Base-by-base conservation (phyloP, 768 basidiomycete genomes). In the Strobilomyces confusus region DNA sequence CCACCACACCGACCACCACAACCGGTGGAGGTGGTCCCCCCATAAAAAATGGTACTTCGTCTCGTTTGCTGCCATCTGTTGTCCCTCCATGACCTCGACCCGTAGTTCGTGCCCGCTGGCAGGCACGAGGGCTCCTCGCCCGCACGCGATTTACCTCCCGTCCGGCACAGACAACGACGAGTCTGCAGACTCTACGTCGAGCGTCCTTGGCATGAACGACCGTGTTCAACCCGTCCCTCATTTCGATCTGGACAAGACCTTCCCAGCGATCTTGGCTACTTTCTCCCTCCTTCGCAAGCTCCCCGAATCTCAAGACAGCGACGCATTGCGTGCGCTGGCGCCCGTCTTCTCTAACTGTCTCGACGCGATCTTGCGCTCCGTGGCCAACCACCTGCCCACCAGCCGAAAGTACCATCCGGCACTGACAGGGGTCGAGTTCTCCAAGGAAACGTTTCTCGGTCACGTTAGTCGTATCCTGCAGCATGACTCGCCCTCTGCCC, bases 231-330 rank as follows among this genome's bases (percentile, higher is more conserved):
- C 30, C 7, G 13, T 49, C 44, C 53, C 63, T 19, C 59, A 44
- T 9, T 72, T 71, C 49, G 52, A 68, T 36, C 62, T 75, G 20
- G 68, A 71, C 23, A 64, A 53, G 36, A 64, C 69, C 7, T 75
- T 73, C 52, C 72, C 74, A 1, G 70, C 73, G 1, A 71, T 77
- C 48, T 44, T 72, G 47, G 52, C 55, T 14, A 62, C 71, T 4
- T 55, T 66, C 20, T 58, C 57, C 0, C 58, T 68, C 47, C 66
- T 77, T 44, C 63, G 54, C 46, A 45, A 44, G 20, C 45, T 69
- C 9, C 51, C 62, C 13, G 58, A 59, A 15, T 55, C 66, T 1
- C 59, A 57, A 11, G 68, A 72, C 48, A 40, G 65, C 22, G 54
- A 61, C 34, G 62, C 69, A 12, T 45, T 71, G 26, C 68, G 61